Conservation (phyloP, 1,284 basidiomycete species). For the Rhodotorula sp. region DNA sequence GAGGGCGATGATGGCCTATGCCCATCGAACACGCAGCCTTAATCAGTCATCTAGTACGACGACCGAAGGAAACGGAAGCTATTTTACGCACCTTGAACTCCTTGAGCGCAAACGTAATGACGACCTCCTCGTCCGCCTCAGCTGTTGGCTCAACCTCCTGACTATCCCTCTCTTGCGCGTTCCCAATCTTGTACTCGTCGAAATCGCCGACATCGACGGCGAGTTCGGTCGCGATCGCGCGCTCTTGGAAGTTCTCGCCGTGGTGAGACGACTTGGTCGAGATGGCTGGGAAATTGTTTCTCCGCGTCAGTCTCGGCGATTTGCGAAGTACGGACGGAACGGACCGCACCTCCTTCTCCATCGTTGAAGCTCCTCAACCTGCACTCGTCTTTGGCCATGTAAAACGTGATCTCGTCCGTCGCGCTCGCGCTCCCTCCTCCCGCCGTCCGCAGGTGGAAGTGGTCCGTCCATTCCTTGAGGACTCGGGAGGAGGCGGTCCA, state of each 20-base stretch:
- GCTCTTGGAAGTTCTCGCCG: conserved; percentile 12
- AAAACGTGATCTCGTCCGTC: conserved; percentile 39
- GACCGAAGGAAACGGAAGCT: no score
- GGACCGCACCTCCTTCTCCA: conserved; percentile 5
- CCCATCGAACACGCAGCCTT: background rate
- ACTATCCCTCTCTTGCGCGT: background rate
- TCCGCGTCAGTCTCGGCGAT: background rate
- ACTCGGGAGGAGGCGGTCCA: conserved; percentile 32
- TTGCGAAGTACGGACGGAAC: background rate
- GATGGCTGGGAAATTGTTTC: background rate
- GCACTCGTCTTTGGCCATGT: conserved; percentile 12
- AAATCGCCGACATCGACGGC: conserved; percentile 30
- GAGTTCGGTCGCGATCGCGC: conserved; percentile 34
- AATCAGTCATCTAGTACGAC: no score
- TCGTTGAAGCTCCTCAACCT: conserved; percentile 34
- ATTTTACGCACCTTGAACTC: conserved; percentile 35
- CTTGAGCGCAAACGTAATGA: conserved; percentile 33
- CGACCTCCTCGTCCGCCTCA: background rate
- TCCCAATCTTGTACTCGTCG: conserved; percentile 30
- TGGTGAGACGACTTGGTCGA: no score
- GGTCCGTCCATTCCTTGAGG: conserved; percentile 38
- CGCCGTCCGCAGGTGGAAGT: conserved; percentile 28
- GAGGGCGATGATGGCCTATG: conserved; percentile 35
- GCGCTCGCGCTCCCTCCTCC: background rate
- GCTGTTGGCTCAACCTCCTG: background rate